Base-by-base conservation (phyloP, 179 eudicot genomes). In the Carnegiea gigantea region DNA sequence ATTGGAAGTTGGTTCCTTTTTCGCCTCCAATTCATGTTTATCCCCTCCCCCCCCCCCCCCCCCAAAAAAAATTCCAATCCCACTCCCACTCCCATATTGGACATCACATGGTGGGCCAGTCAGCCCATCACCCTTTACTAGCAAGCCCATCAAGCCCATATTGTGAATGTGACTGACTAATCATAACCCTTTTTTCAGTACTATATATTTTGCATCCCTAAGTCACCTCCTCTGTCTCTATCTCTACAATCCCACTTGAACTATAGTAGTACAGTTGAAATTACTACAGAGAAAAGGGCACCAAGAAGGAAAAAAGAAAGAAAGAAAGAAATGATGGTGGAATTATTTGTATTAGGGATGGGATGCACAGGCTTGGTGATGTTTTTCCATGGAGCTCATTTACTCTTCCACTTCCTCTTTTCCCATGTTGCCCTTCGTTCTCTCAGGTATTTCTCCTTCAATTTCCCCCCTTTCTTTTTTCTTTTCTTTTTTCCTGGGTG, bases 321-420 rank as follows among this genome's bases (percentile, higher is more conserved):
- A 44, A 38, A 71, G 11, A 53, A 26, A 23, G 44, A 75, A 77
- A 88, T 78, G 89, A 75, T 83, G 88, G 53, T 87, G 49, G 91
- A 83, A 77, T 77, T 90, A 48, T 87, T 90, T 73, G 71, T 90
- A 77, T 79, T 89, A 3, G 77, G 91, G 44, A 40, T 40, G 44
- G 8, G 91, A 54, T 89, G 93, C 89, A 87, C 93, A 1, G 93
- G 93, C 33, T 83, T 87, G 48, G 89, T 89, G 57, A 84, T 87
- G 86, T 82, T 90, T 44, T 83, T 83, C 62, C 93, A 90, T 65
- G 88, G 90, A 6, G 87, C 81, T 79, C 88, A 87, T 83, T 84
- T 87, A 76, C 79, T 90, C 79, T 90, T 86, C 77, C 90, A 90
- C 49, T 83, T 81, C 30, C 84, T 89, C 28, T 70, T 62, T 75